Evolutionary conservation across 441 rosid species (phyloP).

Genomic region (Bocquillonia castaneifolia): DNA sequence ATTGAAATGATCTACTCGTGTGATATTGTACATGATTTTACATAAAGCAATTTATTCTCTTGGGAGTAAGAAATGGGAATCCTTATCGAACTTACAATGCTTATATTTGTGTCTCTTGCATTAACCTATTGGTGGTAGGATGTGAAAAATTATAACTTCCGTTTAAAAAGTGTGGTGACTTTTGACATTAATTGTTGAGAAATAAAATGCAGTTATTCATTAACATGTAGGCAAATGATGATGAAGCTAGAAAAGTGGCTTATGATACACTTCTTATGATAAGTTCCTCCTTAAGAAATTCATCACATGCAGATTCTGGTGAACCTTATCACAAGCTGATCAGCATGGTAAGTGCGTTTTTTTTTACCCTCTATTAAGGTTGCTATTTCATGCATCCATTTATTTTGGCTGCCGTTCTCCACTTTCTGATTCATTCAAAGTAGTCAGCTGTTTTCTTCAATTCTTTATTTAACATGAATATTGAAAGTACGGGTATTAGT

Average conservation of each 20-base stretch:
- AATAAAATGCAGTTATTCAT: slow-evolving; percentile 11
- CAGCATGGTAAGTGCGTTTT: slow-evolving; percentile 55
- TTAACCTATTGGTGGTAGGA: not conserved
- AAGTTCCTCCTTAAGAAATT: slow-evolving; percentile 44
- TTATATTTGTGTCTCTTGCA: not conserved
- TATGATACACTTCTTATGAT: slow-evolving; percentile 60
- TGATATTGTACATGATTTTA: too few relatives aligned
- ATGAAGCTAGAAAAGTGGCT: slow-evolving; percentile 76
- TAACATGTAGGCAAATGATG: slow-evolving; percentile 58
- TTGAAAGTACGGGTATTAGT: not conserved
- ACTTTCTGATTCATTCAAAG: not conserved
- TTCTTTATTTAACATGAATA: not conserved
- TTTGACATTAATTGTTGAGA: not conserved
- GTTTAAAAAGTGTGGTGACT: not conserved
- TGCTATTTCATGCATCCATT: not conserved
- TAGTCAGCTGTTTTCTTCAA: not conserved
- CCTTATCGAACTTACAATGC: not conserved
- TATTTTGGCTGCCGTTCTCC: not conserved
- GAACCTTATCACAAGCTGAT: slow-evolving; percentile 55
- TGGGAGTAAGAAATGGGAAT: not conserved
- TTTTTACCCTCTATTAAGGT: not conserved
- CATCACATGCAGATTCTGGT: slow-evolving; percentile 33
- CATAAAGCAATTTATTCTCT: not conserved
- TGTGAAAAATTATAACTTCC: not conserved
- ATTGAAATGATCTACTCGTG: too few relatives aligned